Evolutionary conservation across 2,329 filamentous ascomycete genomes (phyloP).

Genomic region (Fusarium sp.): DNA sequence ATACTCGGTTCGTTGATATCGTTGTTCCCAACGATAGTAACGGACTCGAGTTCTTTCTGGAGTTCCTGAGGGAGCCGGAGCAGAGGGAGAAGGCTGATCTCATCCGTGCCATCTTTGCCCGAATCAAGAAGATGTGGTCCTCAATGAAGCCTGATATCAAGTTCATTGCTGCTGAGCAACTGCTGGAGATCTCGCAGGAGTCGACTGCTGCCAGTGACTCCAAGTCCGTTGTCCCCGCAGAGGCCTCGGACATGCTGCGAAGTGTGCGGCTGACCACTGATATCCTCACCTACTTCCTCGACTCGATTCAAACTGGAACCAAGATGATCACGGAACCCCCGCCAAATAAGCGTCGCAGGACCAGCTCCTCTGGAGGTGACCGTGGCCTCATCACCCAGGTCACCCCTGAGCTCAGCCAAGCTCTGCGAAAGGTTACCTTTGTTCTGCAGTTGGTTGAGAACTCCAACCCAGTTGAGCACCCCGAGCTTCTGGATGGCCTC

Average conservation of each 20-base stretch:
- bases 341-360: constrained; percentile 81
- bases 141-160: constrained; percentile 73
- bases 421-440: constrained; percentile 82
- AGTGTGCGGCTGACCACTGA: constrained; percentile 78
- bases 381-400: constrained; percentile 69
- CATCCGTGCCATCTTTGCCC: constrained; percentile 72
- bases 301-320: constrained; percentile 77
- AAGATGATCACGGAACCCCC: constrained; percentile 78
- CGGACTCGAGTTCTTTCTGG: constrained; percentile 64
- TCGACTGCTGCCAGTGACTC: constrained; percentile 46
- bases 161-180: constrained; percentile 67
- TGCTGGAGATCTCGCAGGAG: constrained; percentile 71
- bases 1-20: constrained; percentile 60
- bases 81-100: constrained; percentile 61
- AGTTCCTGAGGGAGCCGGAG: constrained; percentile 55
- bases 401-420: constrained; percentile 71
- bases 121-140: constrained; percentile 78
- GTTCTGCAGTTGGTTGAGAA: constrained; percentile 89
- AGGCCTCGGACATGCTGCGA: constrained; percentile 78
- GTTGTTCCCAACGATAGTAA: constrained; percentile 64
- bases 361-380: constrained; percentile 76
- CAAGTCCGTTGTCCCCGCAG: constrained; percentile 57
- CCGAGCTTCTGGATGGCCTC: constrained; percentile 79
- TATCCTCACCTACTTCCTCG: constrained; percentile 77
- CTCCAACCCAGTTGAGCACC: constrained; percentile 79